Evolutionary conservation across 208 protist genomes (phyloP).

Genomic region (Trypanosoma boissoni): DNA sequence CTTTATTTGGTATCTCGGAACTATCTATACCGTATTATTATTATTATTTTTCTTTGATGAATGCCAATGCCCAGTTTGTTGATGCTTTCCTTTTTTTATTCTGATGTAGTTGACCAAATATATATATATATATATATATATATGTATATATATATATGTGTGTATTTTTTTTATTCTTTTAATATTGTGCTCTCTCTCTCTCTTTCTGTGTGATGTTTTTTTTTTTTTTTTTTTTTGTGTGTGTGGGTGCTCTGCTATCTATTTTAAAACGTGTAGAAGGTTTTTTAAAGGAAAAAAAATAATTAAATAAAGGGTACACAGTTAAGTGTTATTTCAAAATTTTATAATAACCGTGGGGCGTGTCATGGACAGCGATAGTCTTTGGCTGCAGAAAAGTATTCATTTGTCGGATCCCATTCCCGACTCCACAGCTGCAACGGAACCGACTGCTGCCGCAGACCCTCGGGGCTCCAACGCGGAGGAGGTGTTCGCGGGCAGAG

Average conservation of each 20-base stretch:
- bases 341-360: too few species aligned
- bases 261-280: too few species aligned
- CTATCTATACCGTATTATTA: too few species aligned
- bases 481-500: background rate
- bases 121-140: background rate
- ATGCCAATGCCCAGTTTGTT: too few species aligned
- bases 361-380: constrained; percentile 42
- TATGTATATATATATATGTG: constrained; percentile 7
- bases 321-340: constrained; percentile 6
- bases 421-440: background rate
- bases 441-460: background rate
- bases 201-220: constrained; percentile 33
- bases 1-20: background rate
- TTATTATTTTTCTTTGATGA: too few species aligned
- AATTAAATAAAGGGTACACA: background rate
- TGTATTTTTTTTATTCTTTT: background rate
- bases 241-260: too few species aligned
- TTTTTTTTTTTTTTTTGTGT: constrained; percentile 9
- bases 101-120: background rate
- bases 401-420: constrained; percentile 68
- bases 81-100: background rate
- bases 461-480: background rate
- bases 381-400: constrained; percentile 88
- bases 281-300: background rate
- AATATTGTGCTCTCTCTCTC: constrained; percentile 28